phyloP scores from a whole-genome alignment of 495 filamentous ascomycete species.

The Melanomma pulvis-pyrius region DNA sequence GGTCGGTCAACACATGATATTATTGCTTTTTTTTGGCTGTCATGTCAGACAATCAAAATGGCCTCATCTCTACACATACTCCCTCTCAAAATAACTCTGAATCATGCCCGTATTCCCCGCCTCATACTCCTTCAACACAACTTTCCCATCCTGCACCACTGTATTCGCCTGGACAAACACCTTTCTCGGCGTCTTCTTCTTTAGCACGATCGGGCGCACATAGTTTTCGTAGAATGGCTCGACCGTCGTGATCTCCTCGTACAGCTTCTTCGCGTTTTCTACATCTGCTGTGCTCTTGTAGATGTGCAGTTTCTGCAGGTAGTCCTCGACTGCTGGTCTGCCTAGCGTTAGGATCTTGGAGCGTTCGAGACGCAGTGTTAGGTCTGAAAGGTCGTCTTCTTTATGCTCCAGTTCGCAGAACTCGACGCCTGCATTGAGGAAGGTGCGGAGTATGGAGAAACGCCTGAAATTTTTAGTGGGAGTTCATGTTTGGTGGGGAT shows the following conservation, averaged over 20 bases:
- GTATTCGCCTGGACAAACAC: constrained; percentile 97
- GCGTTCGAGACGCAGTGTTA: constrained; percentile 78
- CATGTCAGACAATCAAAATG: no score
- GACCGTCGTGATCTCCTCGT: constrained; percentile 79
- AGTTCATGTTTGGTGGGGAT: background rate
- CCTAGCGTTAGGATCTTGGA: constrained; percentile 70
- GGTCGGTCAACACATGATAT: no score
- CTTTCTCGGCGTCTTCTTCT: constrained; percentile 89
- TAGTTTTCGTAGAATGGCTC: constrained; percentile 77
- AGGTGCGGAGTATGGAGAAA: constrained; percentile 84
- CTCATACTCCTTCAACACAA: constrained; percentile 87
- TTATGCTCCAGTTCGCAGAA: constrained; percentile 80
- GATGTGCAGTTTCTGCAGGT: constrained; percentile 87
- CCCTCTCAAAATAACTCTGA: constrained; percentile 83
- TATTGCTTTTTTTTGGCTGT: no score
- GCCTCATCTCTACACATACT: constrained; percentile 47
- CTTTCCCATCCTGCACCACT: constrained; percentile 68
- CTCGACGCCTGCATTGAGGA: constrained; percentile 78
- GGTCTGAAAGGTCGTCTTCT: constrained; percentile 75
- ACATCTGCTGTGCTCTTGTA: constrained; percentile 91
- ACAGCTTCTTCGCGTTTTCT: constrained; percentile 72
- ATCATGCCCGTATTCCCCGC: constrained; percentile 83
- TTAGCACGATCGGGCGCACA: constrained; percentile 76
- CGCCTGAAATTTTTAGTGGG: constrained; percentile 49
- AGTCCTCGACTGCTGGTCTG: constrained; percentile 78